Conservation (phyloP, 768 basidiomycete genomes). For the Pulveroboletus sp. region DNA sequence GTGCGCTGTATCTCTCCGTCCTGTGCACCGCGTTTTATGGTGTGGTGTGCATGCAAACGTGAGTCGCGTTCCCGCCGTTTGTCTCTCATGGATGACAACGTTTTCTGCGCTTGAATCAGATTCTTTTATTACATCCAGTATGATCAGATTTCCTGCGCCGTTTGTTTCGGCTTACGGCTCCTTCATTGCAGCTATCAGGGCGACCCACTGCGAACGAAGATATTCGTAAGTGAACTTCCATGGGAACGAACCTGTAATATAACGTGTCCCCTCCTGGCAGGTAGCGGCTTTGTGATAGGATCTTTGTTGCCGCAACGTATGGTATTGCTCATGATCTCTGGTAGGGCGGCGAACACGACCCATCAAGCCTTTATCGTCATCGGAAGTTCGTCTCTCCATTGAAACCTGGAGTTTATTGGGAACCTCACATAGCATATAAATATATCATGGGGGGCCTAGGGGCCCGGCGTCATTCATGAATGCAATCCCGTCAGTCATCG, state of each 20-base stretch:
- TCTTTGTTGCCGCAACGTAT: too few relatives aligned
- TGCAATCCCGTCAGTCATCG: background rate
- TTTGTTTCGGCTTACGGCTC: background rate
- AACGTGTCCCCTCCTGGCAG: background rate
- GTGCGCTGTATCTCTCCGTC: slow-evolving; percentile 1
- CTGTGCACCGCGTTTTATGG: slow-evolving; percentile 6
- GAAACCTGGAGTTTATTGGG: background rate
- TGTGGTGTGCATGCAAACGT: slow-evolving; percentile 8
- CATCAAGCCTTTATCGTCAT: slow-evolving; percentile 1
- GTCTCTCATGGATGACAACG: too few relatives aligned
- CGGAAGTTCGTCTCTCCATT: slow-evolving; percentile 3
- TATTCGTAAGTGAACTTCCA: slow-evolving; percentile 3
- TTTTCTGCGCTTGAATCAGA: background rate
- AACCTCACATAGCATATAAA: background rate
- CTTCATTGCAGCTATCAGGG: background rate
- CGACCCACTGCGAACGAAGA: slow-evolving; percentile 1
- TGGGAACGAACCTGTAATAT: background rate
- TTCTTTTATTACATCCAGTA: slow-evolving; percentile 10
- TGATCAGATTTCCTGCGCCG: background rate
- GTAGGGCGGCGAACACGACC: slow-evolving; percentile 4
- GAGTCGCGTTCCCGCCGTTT: background rate
- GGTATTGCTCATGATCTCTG: background rate
- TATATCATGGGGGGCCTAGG: background rate
- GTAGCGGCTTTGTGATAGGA: slow-evolving; percentile 3
- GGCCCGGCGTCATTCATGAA: background rate